Conservation (phyloP, 176 grass and related monocot genomes). For the Poa annua region DNA sequence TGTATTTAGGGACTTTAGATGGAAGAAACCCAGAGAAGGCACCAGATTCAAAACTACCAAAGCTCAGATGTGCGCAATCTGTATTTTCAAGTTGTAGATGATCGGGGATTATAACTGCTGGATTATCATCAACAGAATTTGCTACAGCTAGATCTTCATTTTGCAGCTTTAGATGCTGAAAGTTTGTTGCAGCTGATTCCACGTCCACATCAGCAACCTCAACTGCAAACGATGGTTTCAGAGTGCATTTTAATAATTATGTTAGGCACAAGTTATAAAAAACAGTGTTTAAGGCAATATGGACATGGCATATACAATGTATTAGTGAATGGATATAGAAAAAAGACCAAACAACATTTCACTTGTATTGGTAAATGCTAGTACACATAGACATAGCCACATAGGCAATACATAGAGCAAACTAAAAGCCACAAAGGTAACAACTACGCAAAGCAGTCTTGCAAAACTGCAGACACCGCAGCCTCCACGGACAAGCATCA, state of each 20-base stretch:
- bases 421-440: conserved; percentile 7
- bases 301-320: background rate
- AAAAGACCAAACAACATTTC: conserved; percentile 8
- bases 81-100: conserved; percentile 81
- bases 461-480: conserved; percentile 2
- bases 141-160: conserved; percentile 58
- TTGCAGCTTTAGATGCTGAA: conserved; percentile 80
- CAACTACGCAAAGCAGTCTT: conserved; percentile 18
- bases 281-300: background rate
- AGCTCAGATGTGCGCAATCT: conserved; percentile 86
- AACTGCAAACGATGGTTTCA: conserved; percentile 39
- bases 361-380: too few relatives aligned
- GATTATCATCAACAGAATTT: conserved; percentile 65
- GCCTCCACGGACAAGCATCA: conserved; percentile 13
- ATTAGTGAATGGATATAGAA: background rate
- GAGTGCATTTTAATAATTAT: conserved; percentile 20
- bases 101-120: conserved; percentile 93
- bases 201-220: conserved; percentile 55
- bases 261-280: background rate
- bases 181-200: conserved; percentile 54
- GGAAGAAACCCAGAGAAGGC: conserved; percentile 93
- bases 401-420: background rate
- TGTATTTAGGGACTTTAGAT: conserved; percentile 50
- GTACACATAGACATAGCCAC: background rate
- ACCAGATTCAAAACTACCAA: conserved; percentile 98